Percentiles rank a stretch among this genome's conserved stretches.
Evolutionary conservation across 2,329 filamentous ascomycete species (phyloP).

Genomic region (Pseudogymnoascus verrucosus): DNA sequence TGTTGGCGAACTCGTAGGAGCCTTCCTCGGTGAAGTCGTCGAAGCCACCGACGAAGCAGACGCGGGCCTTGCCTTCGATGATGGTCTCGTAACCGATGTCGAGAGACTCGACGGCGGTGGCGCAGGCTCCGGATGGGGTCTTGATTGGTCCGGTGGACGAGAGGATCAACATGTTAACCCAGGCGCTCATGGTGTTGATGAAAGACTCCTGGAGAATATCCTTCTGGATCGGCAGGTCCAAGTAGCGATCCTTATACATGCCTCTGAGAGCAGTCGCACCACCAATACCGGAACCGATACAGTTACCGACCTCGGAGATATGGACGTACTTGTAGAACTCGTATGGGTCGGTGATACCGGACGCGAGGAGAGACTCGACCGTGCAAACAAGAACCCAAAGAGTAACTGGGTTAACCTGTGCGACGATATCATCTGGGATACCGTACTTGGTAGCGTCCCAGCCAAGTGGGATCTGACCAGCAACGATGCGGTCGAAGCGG

Average conservation of each 20-base stretch:
- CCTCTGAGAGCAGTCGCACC: constrained; percentile 84
- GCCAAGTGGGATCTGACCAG: constrained; percentile 91
- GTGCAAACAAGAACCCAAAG: constrained; percentile 92
- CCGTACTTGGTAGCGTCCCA: constrained; percentile 97
- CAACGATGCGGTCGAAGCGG: constrained; percentile 92
- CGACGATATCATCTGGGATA: constrained; percentile 94
- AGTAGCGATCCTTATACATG: constrained; percentile 97
- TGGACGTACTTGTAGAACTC: constrained; percentile 99
- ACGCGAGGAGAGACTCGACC: constrained; percentile 80
- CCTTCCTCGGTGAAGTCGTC: constrained; percentile 99
- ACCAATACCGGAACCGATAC: constrained; percentile 96
- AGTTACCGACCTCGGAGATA: constrained; percentile 96
- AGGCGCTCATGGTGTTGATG: constrained; percentile 99
- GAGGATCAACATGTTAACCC: constrained; percentile 98
- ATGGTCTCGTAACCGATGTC: constrained; percentile 99
- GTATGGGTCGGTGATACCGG: constrained; percentile 96
- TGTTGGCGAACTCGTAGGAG: constrained; percentile 99
- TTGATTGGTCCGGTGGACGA: constrained; percentile 98
- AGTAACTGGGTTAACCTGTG: constrained; percentile 93
- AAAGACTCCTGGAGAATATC: constrained; percentile 99
- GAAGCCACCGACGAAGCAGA: constrained; percentile 97
- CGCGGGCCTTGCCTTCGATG: constrained; percentile 91
- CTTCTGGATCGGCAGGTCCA: constrained; percentile 96
- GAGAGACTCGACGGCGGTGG: constrained; percentile 92
- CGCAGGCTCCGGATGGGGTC: constrained; percentile 95